Percentiles rank a stretch among this genome's conserved stretches.
These are phyloP conservation scores for Trichophyton schoenleinii DNA, from an alignment of 2,329 filamentous ascomycete genomes.

Conservation along the genomic window DNA sequence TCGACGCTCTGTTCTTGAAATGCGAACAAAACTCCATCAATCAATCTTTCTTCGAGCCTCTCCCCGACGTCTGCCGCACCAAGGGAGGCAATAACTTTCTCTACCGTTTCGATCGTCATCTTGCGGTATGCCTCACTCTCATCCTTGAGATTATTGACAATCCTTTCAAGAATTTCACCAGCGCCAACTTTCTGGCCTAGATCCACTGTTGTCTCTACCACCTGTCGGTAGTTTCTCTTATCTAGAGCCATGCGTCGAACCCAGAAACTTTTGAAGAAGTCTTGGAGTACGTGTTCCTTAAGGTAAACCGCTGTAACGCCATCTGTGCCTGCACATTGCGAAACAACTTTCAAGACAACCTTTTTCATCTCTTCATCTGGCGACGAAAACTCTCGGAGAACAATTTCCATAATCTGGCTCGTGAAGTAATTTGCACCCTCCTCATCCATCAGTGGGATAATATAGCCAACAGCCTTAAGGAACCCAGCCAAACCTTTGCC, in stretches of 20 bases:
- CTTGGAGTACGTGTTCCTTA: conserved; percentile 85
- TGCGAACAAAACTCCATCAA: conserved; percentile 87
- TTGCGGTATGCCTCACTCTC: conserved; percentile 96
- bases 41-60: conserved; percentile 79
- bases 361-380: conserved; percentile 99
- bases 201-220: conserved; percentile 95
- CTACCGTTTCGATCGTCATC: conserved; percentile 97
- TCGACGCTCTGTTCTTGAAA: conserved; percentile 98
- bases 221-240: conserved; percentile 93
- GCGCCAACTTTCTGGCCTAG: conserved; percentile 96
- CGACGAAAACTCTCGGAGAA: conserved; percentile 88
- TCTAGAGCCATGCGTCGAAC: conserved; percentile 92
- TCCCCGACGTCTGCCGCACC: conserved; percentile 91
- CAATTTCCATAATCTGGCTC: conserved; percentile 95
- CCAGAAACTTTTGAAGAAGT: conserved; percentile 99
- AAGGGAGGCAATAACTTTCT: conserved; percentile 87
- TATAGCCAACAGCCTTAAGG: conserved; percentile 92
- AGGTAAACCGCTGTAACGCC: conserved; percentile 91
- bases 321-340: conserved; percentile 85
- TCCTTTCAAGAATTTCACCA: conserved; percentile 82
- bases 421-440: conserved; percentile 99
- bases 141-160: conserved; percentile 93
- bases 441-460: conserved; percentile 98
- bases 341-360: conserved; percentile 93
- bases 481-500: conserved; percentile 94